Evolutionary conservation across 371 early-diverging fungal species (phyloP), one percentile per base, ranked within the genome.

Genomic region (Mucor piriformis): DNA sequence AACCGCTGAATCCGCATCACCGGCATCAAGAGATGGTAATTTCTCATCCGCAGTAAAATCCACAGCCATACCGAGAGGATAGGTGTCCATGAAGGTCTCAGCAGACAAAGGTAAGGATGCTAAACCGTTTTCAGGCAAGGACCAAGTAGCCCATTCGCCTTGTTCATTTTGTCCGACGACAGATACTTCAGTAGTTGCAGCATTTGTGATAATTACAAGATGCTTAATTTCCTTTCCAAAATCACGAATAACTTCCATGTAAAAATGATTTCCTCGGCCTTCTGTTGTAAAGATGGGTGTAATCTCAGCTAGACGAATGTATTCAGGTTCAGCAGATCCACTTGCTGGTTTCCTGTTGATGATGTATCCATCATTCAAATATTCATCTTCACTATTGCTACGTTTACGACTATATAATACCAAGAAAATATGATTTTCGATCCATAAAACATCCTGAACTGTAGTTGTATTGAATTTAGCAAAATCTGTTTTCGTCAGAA

Each of bases 381-480:
- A 64, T 20, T 63, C 64, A 20, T 69, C 70, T 8, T 70, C 69
- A 5, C 52, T 56, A 13, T 47, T 42, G 20, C 29, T 20, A 6
- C 59, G 60, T 21, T 50, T 63, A 16, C 64, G 62, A 23, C 68
- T 52, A 50, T 75, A 79, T 27, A 75, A 48, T 10, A 51, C 69
- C 12, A 79, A 56, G 27, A 81, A 77, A 10, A 69, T 43, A 59
- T 72, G 61, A 18, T 65, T 70, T 23, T 81, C 76, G 16, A 77
- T 63, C 81, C 81, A 81, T 13, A 76, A 42, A 0, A 81, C 67
- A 54, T 67, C 73, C 34, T 69, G 63, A 3, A 81, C 81, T 81
- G 47, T 34, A 59, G 23, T 32, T 29, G 29, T 29, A 29, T 11
- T 12, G 3, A 20, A 38, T 21, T 42, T 42, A 38, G 15, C n/a